Evolutionary conservation across 2,329 filamentous ascomycete species (phyloP).

Genomic region (Neofusicoccum sp.): DNA sequence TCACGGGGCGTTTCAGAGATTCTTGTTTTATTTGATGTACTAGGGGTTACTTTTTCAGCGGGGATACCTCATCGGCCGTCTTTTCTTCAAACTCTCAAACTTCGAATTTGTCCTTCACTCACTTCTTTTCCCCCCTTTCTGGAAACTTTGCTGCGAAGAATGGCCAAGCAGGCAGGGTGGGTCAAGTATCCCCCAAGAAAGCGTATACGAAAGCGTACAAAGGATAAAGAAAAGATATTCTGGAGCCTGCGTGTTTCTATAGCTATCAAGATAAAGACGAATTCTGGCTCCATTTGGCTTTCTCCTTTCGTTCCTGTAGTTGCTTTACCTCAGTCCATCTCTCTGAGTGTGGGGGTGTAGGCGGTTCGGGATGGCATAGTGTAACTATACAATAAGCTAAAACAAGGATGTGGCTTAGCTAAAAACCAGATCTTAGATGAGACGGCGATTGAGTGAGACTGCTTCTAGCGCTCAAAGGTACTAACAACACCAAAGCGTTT

Average conservation of each 20-base stretch:
- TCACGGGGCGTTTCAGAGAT: conserved; percentile 3
- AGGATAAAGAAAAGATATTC: neutral
- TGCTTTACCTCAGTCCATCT: too few relatives aligned
- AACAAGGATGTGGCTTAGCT: too few relatives aligned
- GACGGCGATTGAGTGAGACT: too few relatives aligned
- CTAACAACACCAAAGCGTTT: too few relatives aligned
- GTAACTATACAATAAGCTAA: too few relatives aligned
- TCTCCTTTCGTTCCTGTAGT: neutral
- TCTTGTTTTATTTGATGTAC: conserved; percentile 7
- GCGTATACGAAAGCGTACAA: neutral
- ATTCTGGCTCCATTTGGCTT: neutral
- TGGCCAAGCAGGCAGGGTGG: neutral
- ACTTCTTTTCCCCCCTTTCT: neutral
- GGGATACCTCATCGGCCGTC: conserved; percentile 11
- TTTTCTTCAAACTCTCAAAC: neutral
- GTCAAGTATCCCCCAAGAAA: neutral
- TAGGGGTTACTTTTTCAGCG: conserved; percentile 10
- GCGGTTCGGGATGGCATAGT: too few relatives aligned
- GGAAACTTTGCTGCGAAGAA: neutral
- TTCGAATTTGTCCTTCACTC: neutral
- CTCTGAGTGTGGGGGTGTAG: too few relatives aligned
- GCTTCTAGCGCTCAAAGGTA: too few relatives aligned
- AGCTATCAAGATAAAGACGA: neutral
- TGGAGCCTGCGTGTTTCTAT: neutral
- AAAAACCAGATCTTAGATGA: too few relatives aligned